A percentile compares a stretch with the other conserved stretches of the same genome.
Conservation (phyloP, 176 grass and related monocot genomes). For the Rhynchospora tenuis region DNA sequence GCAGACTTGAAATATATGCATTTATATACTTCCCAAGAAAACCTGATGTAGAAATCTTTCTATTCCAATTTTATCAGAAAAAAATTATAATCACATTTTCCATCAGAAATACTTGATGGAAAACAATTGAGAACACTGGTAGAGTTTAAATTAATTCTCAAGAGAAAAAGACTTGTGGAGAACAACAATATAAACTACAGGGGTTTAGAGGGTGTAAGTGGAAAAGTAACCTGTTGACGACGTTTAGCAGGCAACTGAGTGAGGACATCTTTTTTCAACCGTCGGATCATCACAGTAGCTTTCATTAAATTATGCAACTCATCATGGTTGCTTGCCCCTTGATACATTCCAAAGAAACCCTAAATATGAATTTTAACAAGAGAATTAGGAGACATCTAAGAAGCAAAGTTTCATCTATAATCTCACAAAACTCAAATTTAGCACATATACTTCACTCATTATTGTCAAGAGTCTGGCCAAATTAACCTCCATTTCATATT, state of each 20-base stretch:
- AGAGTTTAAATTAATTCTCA: not conserved
- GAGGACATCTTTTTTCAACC: conserved; percentile 94
- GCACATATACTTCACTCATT: no score
- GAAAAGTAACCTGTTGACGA: conserved; percentile 68
- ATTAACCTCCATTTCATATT: not conserved
- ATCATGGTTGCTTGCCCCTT: conserved; percentile 98
- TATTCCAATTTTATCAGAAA: not conserved
- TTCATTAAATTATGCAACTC: conserved; percentile 98
- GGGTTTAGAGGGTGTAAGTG: not conserved
- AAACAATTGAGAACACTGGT: not conserved
- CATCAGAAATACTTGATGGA: not conserved
- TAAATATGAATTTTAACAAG: conserved; percentile 34
- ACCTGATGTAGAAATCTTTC: not conserved
- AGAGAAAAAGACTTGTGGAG: not conserved
- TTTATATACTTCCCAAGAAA: no score
- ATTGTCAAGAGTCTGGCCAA: not conserved
- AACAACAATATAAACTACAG: not conserved
- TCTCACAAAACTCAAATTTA: not conserved
- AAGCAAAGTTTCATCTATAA: not conserved
- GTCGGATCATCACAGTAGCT: conserved; percentile 92
- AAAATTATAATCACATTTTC: not conserved
- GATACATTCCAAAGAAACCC: conserved; percentile 64
- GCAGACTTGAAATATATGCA: no score
- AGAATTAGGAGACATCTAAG: conserved; percentile 14
- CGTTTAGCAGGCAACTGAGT: conserved; percentile 74